Base-by-base conservation (phyloP, 1,139 yeast genomes). In the Schwanniomyces etchellsii region DNA sequence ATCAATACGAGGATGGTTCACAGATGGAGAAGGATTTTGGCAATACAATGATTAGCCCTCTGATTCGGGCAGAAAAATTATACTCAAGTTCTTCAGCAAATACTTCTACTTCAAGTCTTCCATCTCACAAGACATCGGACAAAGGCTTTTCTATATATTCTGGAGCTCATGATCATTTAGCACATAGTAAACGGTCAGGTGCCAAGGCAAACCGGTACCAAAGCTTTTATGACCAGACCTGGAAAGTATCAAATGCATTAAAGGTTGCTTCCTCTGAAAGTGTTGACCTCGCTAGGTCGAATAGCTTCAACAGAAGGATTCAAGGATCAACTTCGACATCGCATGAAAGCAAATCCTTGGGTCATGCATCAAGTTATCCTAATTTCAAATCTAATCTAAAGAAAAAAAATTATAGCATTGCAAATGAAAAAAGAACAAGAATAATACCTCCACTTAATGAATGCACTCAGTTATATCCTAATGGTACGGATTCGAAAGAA, bases 151-250 rank as follows among this genome's bases (percentile, higher is more conserved):
- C 68, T 2, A 60, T 60, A 32, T 52, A 64, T 2, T 60, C 69
- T 0, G 50, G 47, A 30, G 60, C 59, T 16, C 57, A 61, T 2
- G 32, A 40, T 21, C 32, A 38, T 25, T 47, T 47, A 2, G 31
- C 33, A 9, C 30, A 28, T 11, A 29, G 24, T 32, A 62, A 50
- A 44, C 47, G 66, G 35, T 63, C 59, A 3, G 68, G 64, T 4
- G 74, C 75, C n/a, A 60, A 66, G 34, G 76, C 77, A 3, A 61
- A 61, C 27, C 47, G 77, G 29, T 72, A 71, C 39, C 74, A 70
- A 44, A 63, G 60, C 6, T 68, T 71, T 42, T 71, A 71, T 39
- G 74, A 69, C 39, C 73, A 68, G 39, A 64, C 72, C 4, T 53
- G 55, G 31, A 52, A 68, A 30, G 53, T 71, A 16, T 62, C 73